These are phyloP conservation scores for Fusarium brevicatenulatum DNA, from an alignment of 2,329 filamentous ascomycete species.

Conservation along the genomic window DNA sequence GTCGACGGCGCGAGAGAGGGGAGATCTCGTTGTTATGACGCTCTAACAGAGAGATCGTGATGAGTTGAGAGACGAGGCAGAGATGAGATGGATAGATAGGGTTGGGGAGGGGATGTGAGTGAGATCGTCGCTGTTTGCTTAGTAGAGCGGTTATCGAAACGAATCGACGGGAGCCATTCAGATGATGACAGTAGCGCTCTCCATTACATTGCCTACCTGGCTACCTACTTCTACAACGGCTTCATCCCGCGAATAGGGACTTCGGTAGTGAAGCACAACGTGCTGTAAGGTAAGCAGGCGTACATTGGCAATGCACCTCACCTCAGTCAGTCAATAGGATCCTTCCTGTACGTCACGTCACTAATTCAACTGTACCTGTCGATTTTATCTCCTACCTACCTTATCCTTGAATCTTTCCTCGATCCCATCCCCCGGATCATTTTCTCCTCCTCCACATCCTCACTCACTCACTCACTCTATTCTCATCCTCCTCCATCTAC, in stretches of 20 bases:
- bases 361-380: conserved; percentile 14
- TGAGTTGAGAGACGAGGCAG: neutral
- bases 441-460: conserved; percentile 23
- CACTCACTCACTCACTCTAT: neutral
- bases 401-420: conserved; percentile 9
- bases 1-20: conserved; percentile 29
- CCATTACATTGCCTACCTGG: neutral
- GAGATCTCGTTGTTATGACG: conserved; percentile 29
- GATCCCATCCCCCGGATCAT: conserved; percentile 9
- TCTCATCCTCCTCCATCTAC: neutral
- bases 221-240: neutral
- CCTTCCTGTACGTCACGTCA: conserved; percentile 30
- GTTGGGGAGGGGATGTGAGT: neutral
- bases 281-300: neutral
- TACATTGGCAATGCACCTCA: neutral
- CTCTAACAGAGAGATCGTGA: conserved; percentile 15
- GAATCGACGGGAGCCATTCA: neutral
- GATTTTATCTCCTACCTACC: conserved; percentile 8
- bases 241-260: conserved; percentile 2
- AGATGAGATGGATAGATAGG: neutral
- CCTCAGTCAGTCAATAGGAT: conserved; percentile 6
- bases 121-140: neutral
- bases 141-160: conserved; percentile 2
- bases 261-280: neutral
- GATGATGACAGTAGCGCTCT: neutral